phyloP scores from a whole-genome alignment of 306 rosid genomes.

The Medicago arabica region DNA sequence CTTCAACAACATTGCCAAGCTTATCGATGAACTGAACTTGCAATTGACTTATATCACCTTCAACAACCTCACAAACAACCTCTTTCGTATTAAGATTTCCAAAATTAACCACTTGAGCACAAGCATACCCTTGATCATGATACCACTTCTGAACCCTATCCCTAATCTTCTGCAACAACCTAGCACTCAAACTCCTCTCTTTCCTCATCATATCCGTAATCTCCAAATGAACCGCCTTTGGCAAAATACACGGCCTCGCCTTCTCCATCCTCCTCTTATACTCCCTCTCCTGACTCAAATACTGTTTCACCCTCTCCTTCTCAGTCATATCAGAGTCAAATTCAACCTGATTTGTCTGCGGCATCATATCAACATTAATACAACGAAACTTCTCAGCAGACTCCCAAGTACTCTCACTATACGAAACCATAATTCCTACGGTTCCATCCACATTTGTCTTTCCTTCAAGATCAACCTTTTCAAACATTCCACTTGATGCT shows the following conservation, averaged over 20 bases:
- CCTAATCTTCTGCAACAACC: slow-evolving; percentile 88
- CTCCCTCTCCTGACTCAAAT: slow-evolving; percentile 77
- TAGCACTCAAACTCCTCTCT: slow-evolving; percentile 82
- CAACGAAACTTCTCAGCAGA: slow-evolving; percentile 83
- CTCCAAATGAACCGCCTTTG: slow-evolving; percentile 64
- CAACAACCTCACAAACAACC: slow-evolving; percentile 97
- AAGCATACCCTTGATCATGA: slow-evolving; percentile 93
- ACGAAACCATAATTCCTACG: slow-evolving; percentile 63
- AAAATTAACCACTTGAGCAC: slow-evolving; percentile 96
- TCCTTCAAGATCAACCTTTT: slow-evolving; percentile 93
- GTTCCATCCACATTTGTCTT: slow-evolving; percentile 89
- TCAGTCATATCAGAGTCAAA: slow-evolving; percentile 96
- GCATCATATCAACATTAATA: slow-evolving; percentile 86
- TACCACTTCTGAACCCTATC: slow-evolving; percentile 97
- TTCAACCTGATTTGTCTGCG: slow-evolving; percentile 78
- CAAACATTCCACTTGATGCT: slow-evolving; percentile 94
- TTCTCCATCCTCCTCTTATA: slow-evolving; percentile 82
- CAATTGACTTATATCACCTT: slow-evolving; percentile 90
- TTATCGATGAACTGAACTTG: slow-evolving; percentile 87
- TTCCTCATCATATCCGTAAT: slow-evolving; percentile 70
- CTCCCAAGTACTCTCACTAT: slow-evolving; percentile 92
- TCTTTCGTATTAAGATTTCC: slow-evolving; percentile 93
- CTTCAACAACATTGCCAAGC: slow-evolving; percentile 94
- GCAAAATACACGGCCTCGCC: slow-evolving; percentile 81
- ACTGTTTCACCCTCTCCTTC: slow-evolving; percentile 84